Evolutionary conservation across 139 green algal genomes (phyloP).

Genomic region (Picochlorum costavermella): DNA sequence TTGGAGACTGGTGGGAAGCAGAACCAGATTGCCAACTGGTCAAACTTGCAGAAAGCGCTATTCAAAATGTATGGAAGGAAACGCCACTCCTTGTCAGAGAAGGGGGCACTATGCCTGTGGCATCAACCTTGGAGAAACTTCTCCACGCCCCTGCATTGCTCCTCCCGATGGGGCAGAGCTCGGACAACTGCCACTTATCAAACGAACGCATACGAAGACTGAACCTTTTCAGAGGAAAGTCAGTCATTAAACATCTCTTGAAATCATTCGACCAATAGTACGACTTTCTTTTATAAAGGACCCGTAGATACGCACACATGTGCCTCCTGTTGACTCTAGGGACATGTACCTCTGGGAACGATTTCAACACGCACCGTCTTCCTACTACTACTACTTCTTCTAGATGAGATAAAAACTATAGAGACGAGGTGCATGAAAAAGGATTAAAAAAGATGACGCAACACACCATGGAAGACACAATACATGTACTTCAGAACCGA

Average conservation of each 20-base stretch:
- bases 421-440: too few relatives aligned
- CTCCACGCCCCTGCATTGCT: constrained; percentile 78
- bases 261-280: constrained; percentile 30
- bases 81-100: constrained; percentile 73
- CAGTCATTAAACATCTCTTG: constrained; percentile 66
- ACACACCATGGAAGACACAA: too few relatives aligned
- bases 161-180: constrained; percentile 85
- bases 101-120: constrained; percentile 85
- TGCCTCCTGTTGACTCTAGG: too few relatives aligned
- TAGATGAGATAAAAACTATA: too few relatives aligned
- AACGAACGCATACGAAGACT: constrained; percentile 77
- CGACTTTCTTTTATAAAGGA: too few relatives aligned
- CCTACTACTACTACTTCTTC: too few relatives aligned
- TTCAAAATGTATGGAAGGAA: constrained; percentile 65
- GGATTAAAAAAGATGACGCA: too few relatives aligned
- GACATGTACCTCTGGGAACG: too few relatives aligned
- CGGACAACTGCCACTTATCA: constrained; percentile 75
- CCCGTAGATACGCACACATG: too few relatives aligned
- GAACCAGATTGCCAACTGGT: constrained; percentile 56
- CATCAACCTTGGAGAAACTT: constrained; percentile 73
- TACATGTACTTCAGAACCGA: too few relatives aligned
- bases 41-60: constrained; percentile 59
- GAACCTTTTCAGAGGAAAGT: constrained; percentile 80
- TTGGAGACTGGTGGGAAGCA: constrained; percentile 88
- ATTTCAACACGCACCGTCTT: too few relatives aligned